Evolutionary conservation across 495 filamentous ascomycete species (phyloP).

Genomic region (Cercophora scortea): DNA sequence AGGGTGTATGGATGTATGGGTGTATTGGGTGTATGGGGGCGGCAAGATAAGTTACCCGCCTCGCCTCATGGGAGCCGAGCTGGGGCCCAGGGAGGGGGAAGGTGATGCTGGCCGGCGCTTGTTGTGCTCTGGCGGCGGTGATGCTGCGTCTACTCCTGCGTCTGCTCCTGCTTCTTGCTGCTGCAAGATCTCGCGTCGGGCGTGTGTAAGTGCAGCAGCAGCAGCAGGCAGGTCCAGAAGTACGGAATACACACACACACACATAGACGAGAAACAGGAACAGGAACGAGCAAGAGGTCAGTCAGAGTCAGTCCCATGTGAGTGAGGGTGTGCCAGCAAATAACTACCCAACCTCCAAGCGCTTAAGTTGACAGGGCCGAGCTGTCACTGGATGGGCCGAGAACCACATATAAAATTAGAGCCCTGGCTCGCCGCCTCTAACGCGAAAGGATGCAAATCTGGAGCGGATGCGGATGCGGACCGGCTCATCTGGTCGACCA

Average conservation of each 20-base stretch:
- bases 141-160: too few relatives aligned
- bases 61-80: constrained; percentile 15
- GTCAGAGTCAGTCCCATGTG: constrained; percentile 2
- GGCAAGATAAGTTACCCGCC: constrained; percentile 26
- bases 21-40: constrained; percentile 23
- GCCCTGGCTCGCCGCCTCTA: constrained; percentile 10
- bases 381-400: constrained; percentile 24
- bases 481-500: constrained; percentile 8
- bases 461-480: constrained; percentile 18
- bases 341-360: constrained; percentile 19
- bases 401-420: constrained; percentile 27
- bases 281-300: constrained; percentile 6
- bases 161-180: too few relatives aligned
- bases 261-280: constrained; percentile 1
- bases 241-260: background rate
- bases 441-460: constrained; percentile 4
- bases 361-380: constrained; percentile 20
- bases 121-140: constrained; percentile 11
- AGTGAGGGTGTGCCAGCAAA: constrained; percentile 22
- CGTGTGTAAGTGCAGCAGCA: too few relatives aligned
- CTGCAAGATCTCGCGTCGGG: background rate
- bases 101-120: constrained; percentile 23
- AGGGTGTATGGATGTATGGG: constrained; percentile 4
- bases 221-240: background rate
- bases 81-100: background rate